Percentiles rank a stretch among this genome's conserved stretches.
These are phyloP conservation scores for Diospyros lotus DNA, from an alignment of 148 eudicot species.

Conservation along the genomic window DNA sequence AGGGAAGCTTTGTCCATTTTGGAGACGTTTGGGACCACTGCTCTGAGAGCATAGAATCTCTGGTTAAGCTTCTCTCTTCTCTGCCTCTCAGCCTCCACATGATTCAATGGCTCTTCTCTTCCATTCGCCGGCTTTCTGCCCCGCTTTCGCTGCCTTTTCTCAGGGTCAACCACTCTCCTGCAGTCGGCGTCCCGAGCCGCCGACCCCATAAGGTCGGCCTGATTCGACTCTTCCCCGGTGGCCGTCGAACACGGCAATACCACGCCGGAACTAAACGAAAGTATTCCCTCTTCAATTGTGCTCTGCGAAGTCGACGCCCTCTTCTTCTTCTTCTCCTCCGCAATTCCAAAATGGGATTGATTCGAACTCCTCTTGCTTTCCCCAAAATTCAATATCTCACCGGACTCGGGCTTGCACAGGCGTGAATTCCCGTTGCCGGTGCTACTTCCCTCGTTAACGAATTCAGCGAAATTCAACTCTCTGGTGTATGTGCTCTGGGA, in stretches of 20 bases:
- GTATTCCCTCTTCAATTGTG: slow-evolving; percentile 75
- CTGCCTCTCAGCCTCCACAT: slow-evolving; percentile 93
- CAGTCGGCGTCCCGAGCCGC: slow-evolving; percentile 64
- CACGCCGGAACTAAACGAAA: slow-evolving; percentile 71
- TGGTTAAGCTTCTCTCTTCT: slow-evolving; percentile 94
- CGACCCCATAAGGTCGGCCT: slow-evolving; percentile 77
- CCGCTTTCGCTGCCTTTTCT: slow-evolving; percentile 68
- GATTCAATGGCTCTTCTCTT: slow-evolving; percentile 88
- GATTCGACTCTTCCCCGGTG: slow-evolving; percentile 44
- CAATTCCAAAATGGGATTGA: slow-evolving; percentile 34
- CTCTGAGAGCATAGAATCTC: slow-evolving; percentile 75
- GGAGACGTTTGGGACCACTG: slow-evolving; percentile 91
- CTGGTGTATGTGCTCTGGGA: slow-evolving; percentile 25
- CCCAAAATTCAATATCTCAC: slow-evolving; percentile 67
- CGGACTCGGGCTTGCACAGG: slow-evolving; percentile 58
- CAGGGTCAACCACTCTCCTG: slow-evolving; percentile 53
- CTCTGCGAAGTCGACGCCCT: slow-evolving; percentile 53
- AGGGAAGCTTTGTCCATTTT: slow-evolving; percentile 98
- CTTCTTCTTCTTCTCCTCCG: slow-evolving; percentile 48
- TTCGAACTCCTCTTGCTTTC: slow-evolving; percentile 39
- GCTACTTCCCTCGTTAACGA: slow-evolving; percentile 29
- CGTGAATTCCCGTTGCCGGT: slow-evolving; percentile 25
- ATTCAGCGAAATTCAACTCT: slow-evolving; percentile 67
- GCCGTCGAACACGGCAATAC: slow-evolving; percentile 38
- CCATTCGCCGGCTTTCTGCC: slow-evolving; percentile 97